Evolutionary conservation across 2,329 filamentous ascomycete genomes (phyloP), one percentile per base, ranked within the genome.

Genomic region (Penicillium italicum): DNA sequence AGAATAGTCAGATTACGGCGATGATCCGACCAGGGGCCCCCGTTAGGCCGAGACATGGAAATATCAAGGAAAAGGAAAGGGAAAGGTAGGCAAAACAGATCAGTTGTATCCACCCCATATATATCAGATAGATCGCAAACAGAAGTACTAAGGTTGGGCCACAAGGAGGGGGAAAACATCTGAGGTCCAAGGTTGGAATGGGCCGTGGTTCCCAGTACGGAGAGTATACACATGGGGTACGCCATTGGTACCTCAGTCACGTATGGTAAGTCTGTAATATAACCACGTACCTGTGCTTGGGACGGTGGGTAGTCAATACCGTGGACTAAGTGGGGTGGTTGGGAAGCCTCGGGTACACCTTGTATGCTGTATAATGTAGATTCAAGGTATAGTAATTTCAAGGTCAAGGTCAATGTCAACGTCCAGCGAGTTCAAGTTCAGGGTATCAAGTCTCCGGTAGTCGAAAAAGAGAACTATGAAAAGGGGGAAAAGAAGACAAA

Each of bases 111-210:
- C 49, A 58, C 56, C 57, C 38, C n/a, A n/a, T n/a, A 50, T 55
- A 30, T 36, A 62, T 60, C 52, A 60, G 58, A 63, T 59, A 61
- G 61, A 66, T 60, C 57, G 54, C 40, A 58, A 40, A 60, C 50
- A 60, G 55, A 48, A 53, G 51, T 55, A 48, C 50, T 20, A 40
- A 55, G 20, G 47, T 55, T 56, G 45, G 56, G 48, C 50, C 48
- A 57, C 33, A 50, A 53, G 52, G 49, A 50, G 57, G 50, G 38
- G 54, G 20, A 45, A 49, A 36, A 47, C 22, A 49, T 40, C 53
- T 33, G 38, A 57, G 54, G 42, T 53, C 12, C 36, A 43, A 54
- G 33, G 38, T 31, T 37, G 34, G 44, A 38, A 20, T 16, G n/a
- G n/a, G n/a, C n/a, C n/a, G n/a, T n/a, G n/a, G n/a, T n/a, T n/a